Evolutionary conservation across 2,329 filamentous ascomycete genomes (phyloP), one percentile per base, ranked within the genome.

Genomic region (Coniella lustricola): DNA sequence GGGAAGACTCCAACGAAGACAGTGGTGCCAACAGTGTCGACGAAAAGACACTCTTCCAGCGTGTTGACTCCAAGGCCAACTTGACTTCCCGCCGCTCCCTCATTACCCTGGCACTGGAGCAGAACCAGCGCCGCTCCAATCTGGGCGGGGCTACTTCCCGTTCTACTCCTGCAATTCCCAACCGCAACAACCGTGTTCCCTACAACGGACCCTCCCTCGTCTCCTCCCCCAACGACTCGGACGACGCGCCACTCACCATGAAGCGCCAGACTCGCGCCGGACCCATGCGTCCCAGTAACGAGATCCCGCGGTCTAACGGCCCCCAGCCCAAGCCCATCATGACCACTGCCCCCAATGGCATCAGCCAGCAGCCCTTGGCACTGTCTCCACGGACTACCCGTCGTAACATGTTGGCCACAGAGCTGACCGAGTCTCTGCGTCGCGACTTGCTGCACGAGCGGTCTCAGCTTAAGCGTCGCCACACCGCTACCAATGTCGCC

Each of bases 401-500:
- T 44, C 81, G 90, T 52, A 94, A 96, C 67, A 98, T 98, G 93
- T 77, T 98, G 49, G 85, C 88, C 8, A 94, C 88, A 0, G 93
- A 98, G 70, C 74, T 98, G 47, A 96, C 91, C 2, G 90, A 95
- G 64, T 95, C 89, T 18, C 81, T 98, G 3, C 82, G 93, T 18
- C 87, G 90, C 58, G 87, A 96, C 59, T 82, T 98, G 14, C 78
- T 97, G 14, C 95, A 89, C 87, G 93, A 98, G 66, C 85, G 93
- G 45, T 89, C 95, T 62, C 91, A 97, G 63, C 76, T 95, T 50
- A 94, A 95, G 74, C 82, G 91, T 54, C 78, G 89, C 51, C 90
- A 96, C 64, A 95, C 90, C 7, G 87, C 91, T 2, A 87, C 91
- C 56, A 90, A 96, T 62, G 82, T 96, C 54, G 86, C 87, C 53